A percentile compares a stretch with the other conserved stretches of the same genome.
These are phyloP conservation scores for Penicillium rolfsii DNA, from an alignment of 2,329 filamentous ascomycete genomes.

Conservation along the genomic window DNA sequence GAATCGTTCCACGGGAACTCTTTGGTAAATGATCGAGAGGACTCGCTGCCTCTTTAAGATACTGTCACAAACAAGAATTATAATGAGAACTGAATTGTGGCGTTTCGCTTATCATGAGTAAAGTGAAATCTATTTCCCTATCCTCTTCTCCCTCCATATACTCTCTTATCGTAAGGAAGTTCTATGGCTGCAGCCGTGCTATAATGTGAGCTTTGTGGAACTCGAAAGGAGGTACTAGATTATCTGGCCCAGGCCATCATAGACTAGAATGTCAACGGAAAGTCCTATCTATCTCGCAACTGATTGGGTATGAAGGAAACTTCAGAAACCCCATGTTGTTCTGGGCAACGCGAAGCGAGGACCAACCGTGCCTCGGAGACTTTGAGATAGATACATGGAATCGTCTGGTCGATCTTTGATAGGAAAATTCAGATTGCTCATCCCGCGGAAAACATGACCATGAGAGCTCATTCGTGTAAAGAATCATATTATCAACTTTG, in stretches of 20 bases:
- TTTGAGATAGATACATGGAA: constrained; percentile 1
- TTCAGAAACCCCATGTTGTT: constrained; percentile 2
- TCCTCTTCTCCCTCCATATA: constrained; percentile 1
- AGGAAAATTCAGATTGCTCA: too few relatives aligned
- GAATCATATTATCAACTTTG: too few relatives aligned
- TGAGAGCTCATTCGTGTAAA: too few relatives aligned
- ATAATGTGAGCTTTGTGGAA: constrained; percentile 1
- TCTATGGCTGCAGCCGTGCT: constrained; percentile 1
- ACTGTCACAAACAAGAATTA: not conserved
- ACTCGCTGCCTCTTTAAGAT: constrained; percentile 1
- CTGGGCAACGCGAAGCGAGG: constrained; percentile 1
- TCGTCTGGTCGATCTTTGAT: not conserved
- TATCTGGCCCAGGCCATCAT: not conserved
- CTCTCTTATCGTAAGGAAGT: constrained; percentile 1
- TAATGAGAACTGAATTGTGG: not conserved
- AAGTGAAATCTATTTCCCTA: not conserved
- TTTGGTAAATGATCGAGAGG: constrained; percentile 1
- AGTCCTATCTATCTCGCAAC: not conserved
- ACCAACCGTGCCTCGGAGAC: not conserved
- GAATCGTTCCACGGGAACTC: constrained; percentile 1
- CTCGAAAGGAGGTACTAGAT: not conserved
- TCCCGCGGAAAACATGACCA: too few relatives aligned
- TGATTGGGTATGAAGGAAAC: not conserved
- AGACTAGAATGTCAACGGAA: too few relatives aligned
- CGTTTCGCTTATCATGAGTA: not conserved